These are phyloP conservation scores for Purpureocillium lavendulum DNA, from an alignment of 2,329 filamentous ascomycete genomes.

Conservation along the genomic window DNA sequence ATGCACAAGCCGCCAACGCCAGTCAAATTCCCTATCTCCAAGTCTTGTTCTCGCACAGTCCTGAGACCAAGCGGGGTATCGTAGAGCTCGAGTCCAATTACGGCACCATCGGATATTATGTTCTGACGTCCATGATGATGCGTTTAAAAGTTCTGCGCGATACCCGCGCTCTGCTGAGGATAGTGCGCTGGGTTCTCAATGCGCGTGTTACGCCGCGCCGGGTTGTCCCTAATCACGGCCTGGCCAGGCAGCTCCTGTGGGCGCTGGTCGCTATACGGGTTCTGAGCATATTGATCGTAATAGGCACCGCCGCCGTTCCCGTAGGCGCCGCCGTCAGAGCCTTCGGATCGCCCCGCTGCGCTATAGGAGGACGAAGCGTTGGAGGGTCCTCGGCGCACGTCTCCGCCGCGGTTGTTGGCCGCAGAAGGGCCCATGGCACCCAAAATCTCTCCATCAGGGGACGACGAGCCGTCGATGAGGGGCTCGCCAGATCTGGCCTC, in stretches of 20 bases:
- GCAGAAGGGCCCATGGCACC: constrained; percentile 71
- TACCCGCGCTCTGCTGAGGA: constrained; percentile 87
- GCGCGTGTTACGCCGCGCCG: constrained; percentile 83
- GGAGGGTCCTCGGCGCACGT: constrained; percentile 81
- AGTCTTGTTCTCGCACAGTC: background rate
- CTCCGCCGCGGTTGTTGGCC: constrained; percentile 53
- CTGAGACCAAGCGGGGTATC: background rate
- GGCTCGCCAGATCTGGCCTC: constrained; percentile 62
- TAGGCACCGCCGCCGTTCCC: constrained; percentile 38
- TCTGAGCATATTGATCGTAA: constrained; percentile 51
- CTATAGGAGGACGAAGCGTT: constrained; percentile 97
- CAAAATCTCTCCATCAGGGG: constrained; percentile 72
- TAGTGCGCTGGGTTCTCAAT: constrained; percentile 88
- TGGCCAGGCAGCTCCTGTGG: constrained; percentile 43
- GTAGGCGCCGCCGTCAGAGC: constrained; percentile 46
- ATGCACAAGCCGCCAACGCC: background rate
- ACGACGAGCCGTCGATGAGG: constrained; percentile 44
- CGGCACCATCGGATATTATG: too few species aligned
- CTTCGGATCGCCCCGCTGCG: constrained; percentile 65
- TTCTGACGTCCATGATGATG: too few species aligned
- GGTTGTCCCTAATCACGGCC: constrained; percentile 88
- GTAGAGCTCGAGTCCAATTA: background rate
- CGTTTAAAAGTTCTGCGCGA: constrained; percentile 87
- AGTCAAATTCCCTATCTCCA: background rate
- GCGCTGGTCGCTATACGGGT: constrained; percentile 43